Evolutionary conservation across 2,329 filamentous ascomycete species (phyloP).

Genomic region (Dendryphion nanum): DNA sequence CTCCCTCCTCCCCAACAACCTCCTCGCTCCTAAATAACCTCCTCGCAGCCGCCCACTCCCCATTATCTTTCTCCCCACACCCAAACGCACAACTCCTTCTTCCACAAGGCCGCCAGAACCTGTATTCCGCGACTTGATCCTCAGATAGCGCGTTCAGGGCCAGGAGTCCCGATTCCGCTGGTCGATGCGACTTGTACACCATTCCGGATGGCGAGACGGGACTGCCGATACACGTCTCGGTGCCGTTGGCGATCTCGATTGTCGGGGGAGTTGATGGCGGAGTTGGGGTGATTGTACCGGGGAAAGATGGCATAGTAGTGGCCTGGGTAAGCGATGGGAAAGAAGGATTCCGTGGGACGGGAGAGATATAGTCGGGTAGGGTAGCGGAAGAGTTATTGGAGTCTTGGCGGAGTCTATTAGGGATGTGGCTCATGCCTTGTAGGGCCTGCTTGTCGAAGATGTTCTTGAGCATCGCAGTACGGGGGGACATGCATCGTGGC

Average conservation of each 20-base stretch:
- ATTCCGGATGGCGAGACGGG: constrained; percentile 27
- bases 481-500: constrained; percentile 17
- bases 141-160: constrained; percentile 29
- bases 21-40: constrained; percentile 27
- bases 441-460: constrained; percentile 17
- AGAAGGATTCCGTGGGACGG: not conserved
- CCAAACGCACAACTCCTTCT: constrained; percentile 29
- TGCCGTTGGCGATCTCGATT: constrained; percentile 31
- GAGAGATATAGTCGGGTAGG: not conserved
- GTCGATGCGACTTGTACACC: constrained; percentile 31
- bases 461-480: constrained; percentile 26
- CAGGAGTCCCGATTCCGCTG: constrained; percentile 26
- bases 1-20: constrained; percentile 11
- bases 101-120: constrained; percentile 37
- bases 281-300: too few relatives aligned
- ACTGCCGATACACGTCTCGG: constrained; percentile 17
- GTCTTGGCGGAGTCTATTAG: not conserved
- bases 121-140: constrained; percentile 34
- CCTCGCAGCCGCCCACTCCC: constrained; percentile 30
- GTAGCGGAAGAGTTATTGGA: not conserved
- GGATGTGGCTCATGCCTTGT: constrained; percentile 5
- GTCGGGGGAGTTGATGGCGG: constrained; percentile 4
- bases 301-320: not conserved
- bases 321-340: too few relatives aligned
- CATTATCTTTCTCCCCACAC: constrained; percentile 24